Evolutionary conservation across 768 basidiomycete genomes (phyloP).

Genomic region (Suillus subaureus): DNA sequence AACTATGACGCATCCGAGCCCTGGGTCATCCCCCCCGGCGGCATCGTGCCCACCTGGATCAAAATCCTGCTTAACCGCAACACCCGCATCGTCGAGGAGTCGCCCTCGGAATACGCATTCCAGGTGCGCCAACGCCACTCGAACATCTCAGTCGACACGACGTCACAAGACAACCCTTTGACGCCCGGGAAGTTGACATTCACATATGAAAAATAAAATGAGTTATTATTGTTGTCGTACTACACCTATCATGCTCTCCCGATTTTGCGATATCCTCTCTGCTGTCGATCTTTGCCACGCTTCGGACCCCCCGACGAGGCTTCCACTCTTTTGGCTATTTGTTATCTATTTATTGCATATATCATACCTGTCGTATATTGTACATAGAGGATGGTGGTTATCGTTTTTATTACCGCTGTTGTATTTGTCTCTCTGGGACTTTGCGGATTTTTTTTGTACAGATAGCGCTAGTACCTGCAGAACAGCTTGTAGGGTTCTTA

Average conservation of each 20-base stretch:
- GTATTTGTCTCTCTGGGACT: neutral
- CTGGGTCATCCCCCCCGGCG: constrained; percentile 74
- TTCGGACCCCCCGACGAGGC: neutral
- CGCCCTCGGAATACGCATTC: constrained; percentile 30
- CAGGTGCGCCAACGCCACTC: constrained; percentile 35
- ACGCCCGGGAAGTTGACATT: constrained; percentile 29
- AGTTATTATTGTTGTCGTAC: neutral
- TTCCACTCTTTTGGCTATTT: constrained; percentile 5
- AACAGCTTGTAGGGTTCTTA: neutral
- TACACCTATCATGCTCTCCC: neutral
- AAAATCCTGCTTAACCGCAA: constrained; percentile 28
- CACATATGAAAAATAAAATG: constrained; percentile 27
- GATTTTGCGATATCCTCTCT: neutral
- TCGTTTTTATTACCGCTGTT: neutral
- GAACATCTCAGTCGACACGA: constrained; percentile 34
- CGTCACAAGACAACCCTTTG: constrained; percentile 25
- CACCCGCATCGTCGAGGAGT: neutral
- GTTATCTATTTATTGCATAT: neutral
- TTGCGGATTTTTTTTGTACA: neutral
- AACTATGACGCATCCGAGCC: constrained; percentile 65
- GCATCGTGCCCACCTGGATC: constrained; percentile 69
- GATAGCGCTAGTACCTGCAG: neutral
- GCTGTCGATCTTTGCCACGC: neutral
- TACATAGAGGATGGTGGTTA: neutral
- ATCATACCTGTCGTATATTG: neutral